phyloP scores from a whole-genome alignment of 176 grass and related monocot genomes.

The Oropetium thomaeum region DNA sequence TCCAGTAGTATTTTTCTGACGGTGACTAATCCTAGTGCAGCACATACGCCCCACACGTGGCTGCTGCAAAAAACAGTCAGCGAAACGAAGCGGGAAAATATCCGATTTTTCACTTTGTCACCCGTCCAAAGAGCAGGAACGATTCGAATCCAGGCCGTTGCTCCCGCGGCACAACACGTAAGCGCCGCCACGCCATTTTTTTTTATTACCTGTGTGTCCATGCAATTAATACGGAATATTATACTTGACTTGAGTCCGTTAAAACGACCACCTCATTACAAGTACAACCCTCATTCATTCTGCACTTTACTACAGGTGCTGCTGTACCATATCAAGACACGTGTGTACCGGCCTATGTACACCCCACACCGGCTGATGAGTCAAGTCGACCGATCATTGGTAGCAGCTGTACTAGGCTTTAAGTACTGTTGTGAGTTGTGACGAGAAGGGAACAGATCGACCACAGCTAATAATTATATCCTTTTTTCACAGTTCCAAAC shows the following conservation, averaged over 20 bases:
- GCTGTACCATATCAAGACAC: not conserved
- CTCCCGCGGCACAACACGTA: not conserved
- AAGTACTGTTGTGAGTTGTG: too few species aligned
- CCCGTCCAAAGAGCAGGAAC: constrained; percentile 7
- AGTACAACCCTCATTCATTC: too few species aligned
- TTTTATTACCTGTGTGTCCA: not conserved
- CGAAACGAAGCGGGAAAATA: not conserved
- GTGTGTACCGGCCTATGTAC: too few species aligned
- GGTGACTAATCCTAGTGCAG: not conserved
- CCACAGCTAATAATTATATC: too few species aligned
- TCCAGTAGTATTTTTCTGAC: not conserved
- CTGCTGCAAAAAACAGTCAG: not conserved
- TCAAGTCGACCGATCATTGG: too few species aligned
- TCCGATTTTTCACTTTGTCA: not conserved
- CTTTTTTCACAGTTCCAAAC: not conserved
- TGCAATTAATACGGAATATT: too few species aligned
- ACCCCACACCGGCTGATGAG: too few species aligned
- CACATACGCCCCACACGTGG: not conserved
- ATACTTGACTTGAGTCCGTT: not conserved
- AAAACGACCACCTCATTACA: not conserved
- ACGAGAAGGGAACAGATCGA: too few species aligned
- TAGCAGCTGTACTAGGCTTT: too few species aligned
- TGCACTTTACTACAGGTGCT: too few species aligned
- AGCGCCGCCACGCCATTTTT: too few species aligned
- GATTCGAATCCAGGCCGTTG: not conserved